Base-by-base conservation (phyloP, 805 yeast genomes). In the Saccharomyces kudriavzevii region DNA sequence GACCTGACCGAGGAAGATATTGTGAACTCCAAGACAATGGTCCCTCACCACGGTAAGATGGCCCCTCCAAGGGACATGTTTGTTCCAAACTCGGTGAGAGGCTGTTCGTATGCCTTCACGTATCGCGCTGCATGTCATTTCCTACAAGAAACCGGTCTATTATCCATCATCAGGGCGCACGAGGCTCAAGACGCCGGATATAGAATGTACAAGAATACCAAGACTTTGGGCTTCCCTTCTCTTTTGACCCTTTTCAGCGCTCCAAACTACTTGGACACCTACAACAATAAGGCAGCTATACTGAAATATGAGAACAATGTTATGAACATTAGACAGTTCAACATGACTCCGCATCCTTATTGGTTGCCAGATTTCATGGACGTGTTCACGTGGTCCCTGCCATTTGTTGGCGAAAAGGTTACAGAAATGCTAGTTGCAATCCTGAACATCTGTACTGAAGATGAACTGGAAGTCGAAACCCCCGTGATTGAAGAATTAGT, bases 171-270 rank as follows among this genome's bases (percentile, higher is more conserved):
- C 48, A 78, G 99, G 54, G 98, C 97, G 1, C 99, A 92, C 69
- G 97, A 92, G 72, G 97, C 97, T 1, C 99, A 92, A 70, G 97
- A 92, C 70, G 91, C 94, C 9, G 99, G 99, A 40, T 92, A 91
- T 71, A 76, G 97, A 67, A 94, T 94, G 89, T 92, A 92, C 72
- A 86, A 85, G 62, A 82, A 88, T 59, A 88, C 96, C 1, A 79
- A 81, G 56, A 77, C 87, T 3, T 83, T 90, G 64, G 95, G 95
- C 11, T 92, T 92, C 67, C 98, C 97, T 1, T 82, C 92, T 5
- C 77, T 92, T 40, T 80, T 92, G 68, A 90, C 98, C 2, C 82
- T 92, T 73, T 92, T 92, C 71, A 85, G 95, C 49, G 98, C 98
- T 0, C 99, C 98, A 4, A 92, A 92, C 70, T 92, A 92, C 71